These are phyloP conservation scores for Kwoniella sp. DNA, from an alignment of 768 basidiomycete genomes.

Conservation along the genomic window DNA sequence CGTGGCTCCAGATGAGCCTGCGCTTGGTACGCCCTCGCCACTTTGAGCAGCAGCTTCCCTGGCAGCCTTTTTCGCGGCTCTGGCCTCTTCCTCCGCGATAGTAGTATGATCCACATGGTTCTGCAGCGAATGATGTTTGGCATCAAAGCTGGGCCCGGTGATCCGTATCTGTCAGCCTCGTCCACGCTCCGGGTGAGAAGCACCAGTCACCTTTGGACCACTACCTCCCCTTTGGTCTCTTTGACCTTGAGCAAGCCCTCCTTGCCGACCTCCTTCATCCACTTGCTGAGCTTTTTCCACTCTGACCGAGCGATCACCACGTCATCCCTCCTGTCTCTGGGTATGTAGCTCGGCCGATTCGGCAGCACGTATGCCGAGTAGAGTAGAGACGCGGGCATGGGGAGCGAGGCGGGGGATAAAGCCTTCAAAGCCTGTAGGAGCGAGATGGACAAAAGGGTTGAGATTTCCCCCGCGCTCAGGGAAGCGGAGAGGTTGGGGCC, in stretches of 20 bases:
- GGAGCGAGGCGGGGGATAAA: conserved; percentile 60
- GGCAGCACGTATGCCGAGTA: conserved; percentile 75
- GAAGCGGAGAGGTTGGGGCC: background rate
- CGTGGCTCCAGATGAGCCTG: background rate
- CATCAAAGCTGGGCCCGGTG: conserved; percentile 53
- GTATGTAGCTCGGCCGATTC: conserved; percentile 67
- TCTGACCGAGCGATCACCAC: conserved; percentile 66
- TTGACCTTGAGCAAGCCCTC: conserved; percentile 69
- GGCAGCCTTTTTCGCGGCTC: conserved; percentile 60
- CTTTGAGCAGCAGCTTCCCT: conserved; percentile 56
- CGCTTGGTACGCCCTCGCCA: conserved; percentile 18
- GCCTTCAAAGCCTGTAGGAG: conserved; percentile 41
- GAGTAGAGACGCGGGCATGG: conserved; percentile 69
- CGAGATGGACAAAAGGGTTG: conserved; percentile 32
- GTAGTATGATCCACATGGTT: conserved; percentile 59
- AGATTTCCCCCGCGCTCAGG: conserved; percentile 27
- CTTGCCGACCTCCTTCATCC: conserved; percentile 75
- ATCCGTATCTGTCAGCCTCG: too few species aligned
- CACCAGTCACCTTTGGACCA: conserved; percentile 51
- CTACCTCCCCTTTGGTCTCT: conserved; percentile 53
- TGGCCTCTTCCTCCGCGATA: conserved; percentile 63
- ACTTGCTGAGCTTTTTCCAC: conserved; percentile 73
- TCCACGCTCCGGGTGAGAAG: too few species aligned
- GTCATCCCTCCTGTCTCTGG: conserved; percentile 38
- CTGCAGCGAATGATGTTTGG: conserved; percentile 58